phyloP scores from a whole-genome alignment of 805 yeast genomes.

The Kluyveromyces starmeri region DNA sequence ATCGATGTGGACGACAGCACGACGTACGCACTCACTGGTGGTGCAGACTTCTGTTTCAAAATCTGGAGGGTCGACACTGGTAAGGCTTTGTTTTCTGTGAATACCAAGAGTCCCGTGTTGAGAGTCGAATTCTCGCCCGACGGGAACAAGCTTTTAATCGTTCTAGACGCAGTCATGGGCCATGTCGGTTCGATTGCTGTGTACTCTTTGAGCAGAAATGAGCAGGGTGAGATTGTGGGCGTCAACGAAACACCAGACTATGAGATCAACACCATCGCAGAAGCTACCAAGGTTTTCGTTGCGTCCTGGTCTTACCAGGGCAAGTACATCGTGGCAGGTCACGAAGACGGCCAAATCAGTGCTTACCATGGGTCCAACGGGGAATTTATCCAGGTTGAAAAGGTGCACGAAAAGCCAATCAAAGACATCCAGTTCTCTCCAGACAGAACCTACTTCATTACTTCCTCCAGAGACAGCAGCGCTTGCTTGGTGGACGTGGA shows the following conservation, averaged over 20 bases:
- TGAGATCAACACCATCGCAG: constrained; percentile 51
- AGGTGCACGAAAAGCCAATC: constrained; percentile 67
- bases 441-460: constrained; percentile 83
- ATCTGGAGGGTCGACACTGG: constrained; percentile 83
- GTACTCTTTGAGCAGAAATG: constrained; percentile 48
- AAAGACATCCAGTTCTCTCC: constrained; percentile 87
- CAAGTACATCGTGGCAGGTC: constrained; percentile 72
- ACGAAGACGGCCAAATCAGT: constrained; percentile 75
- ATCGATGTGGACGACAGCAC: constrained; percentile 73
- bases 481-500: constrained; percentile 75
- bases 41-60: constrained; percentile 80
- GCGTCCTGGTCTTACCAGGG: constrained; percentile 84
- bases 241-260: constrained; percentile 46
- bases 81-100: constrained; percentile 61
- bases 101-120: constrained; percentile 77
- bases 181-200: constrained; percentile 67
- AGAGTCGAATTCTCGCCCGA: constrained; percentile 80
- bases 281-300: constrained; percentile 57
- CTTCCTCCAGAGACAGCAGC: constrained; percentile 86
- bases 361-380: constrained; percentile 76
- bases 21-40: constrained; percentile 72
- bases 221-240: constrained; percentile 24
- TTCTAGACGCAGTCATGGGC: constrained; percentile 91
- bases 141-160: constrained; percentile 57
- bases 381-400: constrained; percentile 43